Conservation (phyloP, 306 rosid genomes). For the Malus orientalis region DNA sequence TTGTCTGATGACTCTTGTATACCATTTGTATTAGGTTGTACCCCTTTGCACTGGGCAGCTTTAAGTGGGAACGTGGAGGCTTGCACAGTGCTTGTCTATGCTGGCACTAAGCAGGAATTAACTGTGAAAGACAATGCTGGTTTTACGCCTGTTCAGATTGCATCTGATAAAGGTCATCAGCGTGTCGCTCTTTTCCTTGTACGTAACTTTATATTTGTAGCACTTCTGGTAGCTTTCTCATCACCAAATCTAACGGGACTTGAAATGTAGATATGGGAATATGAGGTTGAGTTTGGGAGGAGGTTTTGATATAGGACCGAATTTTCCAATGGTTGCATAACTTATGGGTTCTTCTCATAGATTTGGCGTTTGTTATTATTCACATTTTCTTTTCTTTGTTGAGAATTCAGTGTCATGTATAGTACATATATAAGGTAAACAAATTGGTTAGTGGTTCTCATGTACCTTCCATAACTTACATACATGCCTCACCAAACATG, state of each 20-base stretch:
- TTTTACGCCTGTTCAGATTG: slow-evolving; percentile 80
- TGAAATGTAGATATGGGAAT: slow-evolving; percentile 3
- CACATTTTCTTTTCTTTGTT: neutral
- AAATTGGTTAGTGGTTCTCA: neutral
- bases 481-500: neutral
- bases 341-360: neutral
- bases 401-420: neutral
- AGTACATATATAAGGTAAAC: neutral
- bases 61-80: slow-evolving; percentile 65
- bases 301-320: neutral
- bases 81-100: slow-evolving; percentile 85
- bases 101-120: slow-evolving; percentile 80
- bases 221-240: neutral
- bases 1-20: slow-evolving; percentile 11
- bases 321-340: neutral
- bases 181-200: slow-evolving; percentile 86
- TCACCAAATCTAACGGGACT: slow-evolving; percentile 11
- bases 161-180: slow-evolving; percentile 91
- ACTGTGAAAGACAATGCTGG: slow-evolving; percentile 77
- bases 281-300: slow-evolving; percentile 10
- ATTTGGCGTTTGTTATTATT: neutral
- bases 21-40: slow-evolving; percentile 54
- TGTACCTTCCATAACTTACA: neutral
- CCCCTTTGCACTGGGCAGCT: slow-evolving; percentile 98
- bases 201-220: slow-evolving; percentile 41